Percentiles rank a stretch among this genome's conserved stretches.
Conservation (phyloP, 1,284 basidiomycete genomes). For the Melampsora occidentalis region DNA sequence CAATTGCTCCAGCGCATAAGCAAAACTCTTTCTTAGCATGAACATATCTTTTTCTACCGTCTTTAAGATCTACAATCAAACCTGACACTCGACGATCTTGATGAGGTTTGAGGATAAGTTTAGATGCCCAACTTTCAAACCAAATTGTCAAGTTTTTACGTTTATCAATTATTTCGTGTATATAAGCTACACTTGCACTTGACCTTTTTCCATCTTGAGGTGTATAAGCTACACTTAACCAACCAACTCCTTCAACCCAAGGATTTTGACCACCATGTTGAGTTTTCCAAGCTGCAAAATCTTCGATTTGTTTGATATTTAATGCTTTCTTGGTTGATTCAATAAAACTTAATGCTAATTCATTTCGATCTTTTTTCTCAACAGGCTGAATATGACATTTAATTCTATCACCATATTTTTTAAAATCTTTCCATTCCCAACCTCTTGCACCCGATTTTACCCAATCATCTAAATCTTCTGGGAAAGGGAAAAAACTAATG, state of each 20-base stretch:
- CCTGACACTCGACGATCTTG: slow-evolving; percentile 10
- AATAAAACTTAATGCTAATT: slow-evolving; percentile 53
- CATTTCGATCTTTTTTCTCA: slow-evolving; percentile 52
- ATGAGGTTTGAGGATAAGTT: slow-evolving; percentile 39
- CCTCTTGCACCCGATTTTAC: slow-evolving; percentile 48
- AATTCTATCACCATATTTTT: slow-evolving; percentile 53
- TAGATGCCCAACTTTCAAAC: slow-evolving; percentile 54
- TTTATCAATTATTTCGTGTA: slow-evolving; percentile 54
- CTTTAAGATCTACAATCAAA: slow-evolving; percentile 49
- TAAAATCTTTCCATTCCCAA: slow-evolving; percentile 50
- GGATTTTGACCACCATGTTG: slow-evolving; percentile 52
- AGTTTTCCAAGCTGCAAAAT: slow-evolving; percentile 41
- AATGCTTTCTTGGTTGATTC: slow-evolving; percentile 49
- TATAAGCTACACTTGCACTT: slow-evolving; percentile 53
- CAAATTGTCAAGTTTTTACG: slow-evolving; percentile 53
- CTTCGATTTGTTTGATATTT: slow-evolving; percentile 51
- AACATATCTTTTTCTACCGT: slow-evolving; percentile 49
- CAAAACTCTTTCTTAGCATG: slow-evolving; percentile 52
- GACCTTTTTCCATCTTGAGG: slow-evolving; percentile 52
- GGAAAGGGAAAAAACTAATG: slow-evolving; percentile 54
- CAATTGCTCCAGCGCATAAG: slow-evolving; percentile 54
- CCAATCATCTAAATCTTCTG: slow-evolving; percentile 54
- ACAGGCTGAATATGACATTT: slow-evolving; percentile 55
- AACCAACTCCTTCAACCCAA: slow-evolving; percentile 50
- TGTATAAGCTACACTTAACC: slow-evolving; percentile 54